A percentile compares a stretch with the other conserved stretches of the same genome.
These are phyloP conservation scores for Cyclocybe aegerita DNA, from an alignment of 768 basidiomycete genomes.

Conservation along the genomic window DNA sequence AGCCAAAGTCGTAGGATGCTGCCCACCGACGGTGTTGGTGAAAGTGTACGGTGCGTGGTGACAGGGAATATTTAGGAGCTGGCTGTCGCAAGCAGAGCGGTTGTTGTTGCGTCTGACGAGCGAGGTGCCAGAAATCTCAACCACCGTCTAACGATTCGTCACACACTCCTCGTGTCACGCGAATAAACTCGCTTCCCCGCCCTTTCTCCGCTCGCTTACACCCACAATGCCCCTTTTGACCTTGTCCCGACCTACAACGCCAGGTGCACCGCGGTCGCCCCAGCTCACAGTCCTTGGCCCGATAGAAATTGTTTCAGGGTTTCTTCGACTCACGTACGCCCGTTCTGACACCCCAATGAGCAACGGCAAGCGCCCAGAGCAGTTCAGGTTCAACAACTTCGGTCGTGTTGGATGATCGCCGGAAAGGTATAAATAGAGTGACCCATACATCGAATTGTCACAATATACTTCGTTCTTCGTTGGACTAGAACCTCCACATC, in stretches of 20 bases:
- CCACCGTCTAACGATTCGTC: slow-evolving; percentile 6
- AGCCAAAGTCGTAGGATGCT: background rate
- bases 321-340: no score
- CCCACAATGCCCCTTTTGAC: background rate
- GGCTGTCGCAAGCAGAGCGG: background rate
- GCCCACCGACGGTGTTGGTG: background rate
- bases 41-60: background rate
- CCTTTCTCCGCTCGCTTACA: slow-evolving; percentile 4
- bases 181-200: slow-evolving; percentile 11
- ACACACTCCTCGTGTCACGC: slow-evolving; percentile 17
- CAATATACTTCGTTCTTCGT: no score
- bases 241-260: background rate
- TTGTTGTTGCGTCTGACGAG: slow-evolving; percentile 17
- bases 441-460: background rate
- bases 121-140: slow-evolving; percentile 15
- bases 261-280: no score
- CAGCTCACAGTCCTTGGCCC: no score
- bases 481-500: background rate
- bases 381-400: no score
- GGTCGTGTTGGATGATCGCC: background rate
- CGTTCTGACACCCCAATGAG: no score
- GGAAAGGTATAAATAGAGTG: slow-evolving; percentile 2
- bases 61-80: background rate
- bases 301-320: no score
- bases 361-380: no score